Evolutionary conservation across 441 rosid genomes (phyloP), one percentile per base, ranked within the genome.

Genomic region (Cnidoscolus chayamansa): DNA sequence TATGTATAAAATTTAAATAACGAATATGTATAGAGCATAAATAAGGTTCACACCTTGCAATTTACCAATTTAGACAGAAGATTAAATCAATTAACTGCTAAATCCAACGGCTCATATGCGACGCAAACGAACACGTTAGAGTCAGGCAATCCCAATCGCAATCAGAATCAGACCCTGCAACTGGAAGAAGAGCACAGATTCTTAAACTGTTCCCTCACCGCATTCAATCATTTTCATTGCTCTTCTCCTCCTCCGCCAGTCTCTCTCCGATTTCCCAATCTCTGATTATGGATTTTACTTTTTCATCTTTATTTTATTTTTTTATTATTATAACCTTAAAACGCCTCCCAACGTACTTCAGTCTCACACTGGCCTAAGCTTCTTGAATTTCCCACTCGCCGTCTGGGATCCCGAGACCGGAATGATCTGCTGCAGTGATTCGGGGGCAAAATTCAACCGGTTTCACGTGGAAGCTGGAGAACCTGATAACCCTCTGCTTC

Each of bases 381-480:
- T 67, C 63, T 70, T 37, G 72, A 7, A 53, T 66, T 63, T 70
- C 74, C 65, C 77, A 43, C 76, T 64, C 30, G 45, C 79, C 35
- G 74, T 47, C 47, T 15, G 43, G 50, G 65, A 17, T 53, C 51
- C 47, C 77, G 74, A 53, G 58, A 13, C 70, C 79, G 72, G 72
- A 64, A 79, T 78, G 85, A 84, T 86, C 85, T 68, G 70, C 74
- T 72, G 74, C 80, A 68, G 67, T 74, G 81, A 76, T 81, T 74
- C 71, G 53, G 32, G 31, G 31, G 78, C 72, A 71, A 13, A 59
- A 74, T 49, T 68, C 71, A 4, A 54, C 67, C 37, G 71, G 63
- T 59, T 54, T 45, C 60, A 17, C 74, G 50, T 67, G 72, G 65
- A 66, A 60, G 60, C 70, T 45, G 67, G 35, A 25, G 66, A 57